These are phyloP conservation scores for Marasmius fiardii DNA, from an alignment of 1,284 basidiomycete species.

Conservation along the genomic window DNA sequence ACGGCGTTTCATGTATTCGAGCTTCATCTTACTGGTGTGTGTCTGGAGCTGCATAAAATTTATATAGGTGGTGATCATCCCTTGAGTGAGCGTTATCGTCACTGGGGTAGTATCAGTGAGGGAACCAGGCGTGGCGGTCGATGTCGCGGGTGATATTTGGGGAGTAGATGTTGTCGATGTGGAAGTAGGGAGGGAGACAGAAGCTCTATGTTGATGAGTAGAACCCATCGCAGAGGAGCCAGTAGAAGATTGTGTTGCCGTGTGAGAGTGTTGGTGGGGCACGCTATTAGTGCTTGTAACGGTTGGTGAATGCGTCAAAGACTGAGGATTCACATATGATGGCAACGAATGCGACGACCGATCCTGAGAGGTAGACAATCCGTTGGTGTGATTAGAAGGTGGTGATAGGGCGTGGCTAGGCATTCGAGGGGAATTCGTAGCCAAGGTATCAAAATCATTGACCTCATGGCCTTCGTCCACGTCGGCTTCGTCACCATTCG, in stretches of 20 bases:
- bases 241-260: background rate
- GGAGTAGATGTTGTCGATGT: conserved; percentile 3
- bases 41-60: conserved; percentile 55
- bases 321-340: conserved; percentile 15
- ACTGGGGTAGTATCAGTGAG: conserved; percentile 35
- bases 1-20: conserved; percentile 59
- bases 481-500: conserved; percentile 26
- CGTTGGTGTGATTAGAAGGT: conserved; percentile 22
- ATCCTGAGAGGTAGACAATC: conserved; percentile 16
- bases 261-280: conserved; percentile 2
- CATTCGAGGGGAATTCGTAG: conserved; percentile 19
- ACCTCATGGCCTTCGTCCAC: conserved; percentile 44
- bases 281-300: conserved; percentile 15
- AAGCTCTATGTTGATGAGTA: conserved; percentile 6
- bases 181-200: conserved; percentile 5
- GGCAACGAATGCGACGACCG: conserved; percentile 3
- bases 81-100: conserved; percentile 52
- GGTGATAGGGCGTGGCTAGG: conserved; percentile 11
- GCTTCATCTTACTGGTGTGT: conserved; percentile 55
- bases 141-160: conserved; percentile 4
- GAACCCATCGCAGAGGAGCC: conserved; percentile 12
- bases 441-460: conserved; percentile 32
- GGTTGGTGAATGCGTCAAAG: conserved; percentile 22
- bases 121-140: conserved; percentile 9
- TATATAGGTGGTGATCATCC: conserved; percentile 53